Evolutionary conservation across 2,329 filamentous ascomycete species (phyloP).

Genomic region (Salinomyces thailandicus): DNA sequence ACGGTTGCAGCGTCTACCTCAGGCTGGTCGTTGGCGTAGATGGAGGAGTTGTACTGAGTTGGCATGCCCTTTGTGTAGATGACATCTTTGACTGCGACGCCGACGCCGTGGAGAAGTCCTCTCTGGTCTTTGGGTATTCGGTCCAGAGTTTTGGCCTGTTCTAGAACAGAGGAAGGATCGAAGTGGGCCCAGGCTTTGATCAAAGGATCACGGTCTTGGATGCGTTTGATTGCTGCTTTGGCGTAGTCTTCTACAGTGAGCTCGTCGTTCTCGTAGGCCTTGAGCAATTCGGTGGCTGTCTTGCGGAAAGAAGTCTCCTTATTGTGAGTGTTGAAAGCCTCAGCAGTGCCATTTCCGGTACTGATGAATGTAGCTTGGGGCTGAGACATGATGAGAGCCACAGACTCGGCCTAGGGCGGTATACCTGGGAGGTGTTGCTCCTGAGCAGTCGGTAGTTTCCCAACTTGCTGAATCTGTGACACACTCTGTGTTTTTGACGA

Average conservation of each 20-base stretch:
- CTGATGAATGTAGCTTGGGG: too few relatives aligned
- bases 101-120: slow-evolving; percentile 48
- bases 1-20: slow-evolving; percentile 45
- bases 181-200: slow-evolving; percentile 45
- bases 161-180: slow-evolving; percentile 37
- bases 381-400: too few relatives aligned
- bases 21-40: slow-evolving; percentile 39
- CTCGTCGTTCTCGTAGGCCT: not conserved
- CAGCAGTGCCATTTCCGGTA: too few relatives aligned
- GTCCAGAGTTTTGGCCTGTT: slow-evolving; percentile 43
- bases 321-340: too few relatives aligned
- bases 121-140: slow-evolving; percentile 37
- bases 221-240: slow-evolving; percentile 37
- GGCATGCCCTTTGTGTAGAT: slow-evolving; percentile 52
- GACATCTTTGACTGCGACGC: slow-evolving; percentile 51
- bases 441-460: too few relatives aligned
- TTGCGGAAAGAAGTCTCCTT: too few relatives aligned
- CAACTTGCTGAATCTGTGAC: too few relatives aligned
- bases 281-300: not conserved
- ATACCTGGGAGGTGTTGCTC: too few relatives aligned
- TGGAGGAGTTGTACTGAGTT: slow-evolving; percentile 45
- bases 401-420: too few relatives aligned
- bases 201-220: slow-evolving; percentile 34
- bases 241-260: slow-evolving; percentile 43
- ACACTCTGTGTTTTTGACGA: too few relatives aligned